Percentiles rank a stretch among this genome's conserved stretches.
Evolutionary conservation across 2,329 filamentous ascomycete species (phyloP).

Genomic region (Exophiala mesophila): DNA sequence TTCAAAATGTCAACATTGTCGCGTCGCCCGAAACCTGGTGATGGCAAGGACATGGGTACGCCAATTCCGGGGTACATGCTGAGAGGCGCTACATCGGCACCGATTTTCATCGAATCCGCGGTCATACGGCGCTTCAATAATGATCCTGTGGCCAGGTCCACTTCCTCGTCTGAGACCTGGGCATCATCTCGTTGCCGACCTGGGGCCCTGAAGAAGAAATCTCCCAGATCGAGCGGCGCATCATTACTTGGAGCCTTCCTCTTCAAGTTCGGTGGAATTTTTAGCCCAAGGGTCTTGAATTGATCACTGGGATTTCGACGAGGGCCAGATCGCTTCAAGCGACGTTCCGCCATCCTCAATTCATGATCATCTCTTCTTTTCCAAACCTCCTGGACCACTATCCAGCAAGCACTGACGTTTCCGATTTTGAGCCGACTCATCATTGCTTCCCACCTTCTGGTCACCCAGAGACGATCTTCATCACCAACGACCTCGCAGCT

Average conservation of each 20-base stretch:
- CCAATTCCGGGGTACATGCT: not conserved
- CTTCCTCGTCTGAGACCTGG: not conserved
- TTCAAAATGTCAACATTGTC: conserved; percentile 32
- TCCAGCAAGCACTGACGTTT: conserved; percentile 60
- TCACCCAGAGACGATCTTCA: conserved; percentile 61
- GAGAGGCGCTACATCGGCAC: not conserved
- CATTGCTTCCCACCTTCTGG: conserved; percentile 59
- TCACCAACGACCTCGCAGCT: conserved; percentile 58
- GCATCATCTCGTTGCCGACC: no score
- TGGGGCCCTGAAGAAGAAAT: no score
- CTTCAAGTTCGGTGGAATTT: conserved; percentile 20
- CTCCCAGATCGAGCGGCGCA: no score
- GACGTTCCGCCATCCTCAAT: conserved; percentile 36
- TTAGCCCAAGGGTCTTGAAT: conserved; percentile 18
- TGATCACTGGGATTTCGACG: conserved; percentile 32
- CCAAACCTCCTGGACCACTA: conserved; percentile 65
- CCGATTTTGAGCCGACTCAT: conserved; percentile 60
- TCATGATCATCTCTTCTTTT: conserved; percentile 53
- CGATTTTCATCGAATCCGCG: not conserved
- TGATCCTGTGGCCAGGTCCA: not conserved
- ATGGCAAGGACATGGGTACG: not conserved
- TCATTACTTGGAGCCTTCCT: conserved; percentile 12
- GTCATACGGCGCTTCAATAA: conserved; percentile 2
- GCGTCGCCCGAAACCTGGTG: conserved; percentile 6
- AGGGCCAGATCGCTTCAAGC: conserved; percentile 39